phyloP scores from a whole-genome alignment of 352 stramenopile species.

The Phytophthora sansomeana region DNA sequence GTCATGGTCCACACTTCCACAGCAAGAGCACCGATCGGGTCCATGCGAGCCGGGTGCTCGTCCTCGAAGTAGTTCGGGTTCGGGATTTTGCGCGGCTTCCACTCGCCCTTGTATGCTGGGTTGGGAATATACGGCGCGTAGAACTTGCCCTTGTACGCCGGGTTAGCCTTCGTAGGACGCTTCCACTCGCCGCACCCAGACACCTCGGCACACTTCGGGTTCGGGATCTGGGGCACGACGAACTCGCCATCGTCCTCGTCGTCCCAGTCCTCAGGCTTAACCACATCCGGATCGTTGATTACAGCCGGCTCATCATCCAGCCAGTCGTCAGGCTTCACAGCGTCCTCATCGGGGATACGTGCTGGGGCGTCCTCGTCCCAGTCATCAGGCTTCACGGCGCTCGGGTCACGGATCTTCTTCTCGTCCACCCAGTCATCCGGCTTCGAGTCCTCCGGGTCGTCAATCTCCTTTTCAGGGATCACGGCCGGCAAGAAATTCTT shows the following conservation, averaged over 20 bases:
- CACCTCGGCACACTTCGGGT: constrained; percentile 86
- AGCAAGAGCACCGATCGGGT: constrained; percentile 89
- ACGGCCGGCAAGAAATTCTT: constrained; percentile 89
- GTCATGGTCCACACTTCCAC: constrained; percentile 95
- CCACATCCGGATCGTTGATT: constrained; percentile 83
- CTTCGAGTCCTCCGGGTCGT: constrained; percentile 92
- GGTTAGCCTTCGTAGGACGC: constrained; percentile 89
- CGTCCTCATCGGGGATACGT: constrained; percentile 86
- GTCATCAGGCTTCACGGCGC: constrained; percentile 89
- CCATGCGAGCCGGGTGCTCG: constrained; percentile 76
- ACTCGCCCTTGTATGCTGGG: constrained; percentile 93
- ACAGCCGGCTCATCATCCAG: constrained; percentile 83
- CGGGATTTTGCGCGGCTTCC: constrained; percentile 89
- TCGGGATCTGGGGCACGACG: constrained; percentile 88
- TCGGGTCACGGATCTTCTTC: constrained; percentile 89
- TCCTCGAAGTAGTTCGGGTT: constrained; percentile 93
- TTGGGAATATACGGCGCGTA: constrained; percentile 91
- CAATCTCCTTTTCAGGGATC: constrained; percentile 91
- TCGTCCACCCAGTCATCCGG: constrained; percentile 94
- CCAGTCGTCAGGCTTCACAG: constrained; percentile 92
- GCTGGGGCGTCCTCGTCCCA: constrained; percentile 94
- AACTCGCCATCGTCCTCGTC: constrained; percentile 94
- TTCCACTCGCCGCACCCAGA: constrained; percentile 94
- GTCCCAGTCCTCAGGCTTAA: constrained; percentile 94
- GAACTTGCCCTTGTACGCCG: constrained; percentile 94